Base-by-base conservation (phyloP, 352 stramenopile genomes). In the Globisporangium middletonii region DNA sequence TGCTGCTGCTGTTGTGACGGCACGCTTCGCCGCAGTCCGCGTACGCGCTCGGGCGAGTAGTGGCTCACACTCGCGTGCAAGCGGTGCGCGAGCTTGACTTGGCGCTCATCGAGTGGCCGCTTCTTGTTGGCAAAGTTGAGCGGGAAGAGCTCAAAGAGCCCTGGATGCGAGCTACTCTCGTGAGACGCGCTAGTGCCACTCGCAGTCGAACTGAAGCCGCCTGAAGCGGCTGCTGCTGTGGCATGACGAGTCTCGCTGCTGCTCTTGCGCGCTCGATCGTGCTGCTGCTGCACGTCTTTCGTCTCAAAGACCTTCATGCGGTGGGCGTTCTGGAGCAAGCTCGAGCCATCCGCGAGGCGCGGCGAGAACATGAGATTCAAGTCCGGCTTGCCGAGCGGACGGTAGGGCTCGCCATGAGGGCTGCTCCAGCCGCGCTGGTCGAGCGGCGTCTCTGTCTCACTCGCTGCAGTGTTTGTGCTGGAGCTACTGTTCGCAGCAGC, bases 301-400 rank as follows among this genome's bases (percentile, higher is more conserved):
- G 56, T 50, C 26, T 79, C 62, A 1, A 71, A 60, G 2, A 54
- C 56, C 16, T 63, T 66, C 57, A 68, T 60, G 1, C 59, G 67
- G 18, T 69, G 69, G 23, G 57, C 55, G 38, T 81, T 80, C 35
- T 83, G 71, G 55, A 67, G 55, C 53, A 71, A 41, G 50, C 53
- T 74, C 38, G 63, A 51, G 15, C 69, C 64, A 51, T 75, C 53
- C 3, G 72, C 55, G 13, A 88, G 65, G 23, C 76, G 77, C 3
- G 79, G 79, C 4, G 75, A 81, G 51, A 86, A 76, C 53, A 88
- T 88, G 56, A 92, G 75, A 35, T 63, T 72, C 33, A 92, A 64
- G 45, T 89, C 69, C 0, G 82, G 82, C 38, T 80, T 83, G 4
- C 82, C 82, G 6, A 92, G 64, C 15, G 79, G 82, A 0, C 77